phyloP scores from a whole-genome alignment of 768 basidiomycete genomes.

The Amanita jacksonii region DNA sequence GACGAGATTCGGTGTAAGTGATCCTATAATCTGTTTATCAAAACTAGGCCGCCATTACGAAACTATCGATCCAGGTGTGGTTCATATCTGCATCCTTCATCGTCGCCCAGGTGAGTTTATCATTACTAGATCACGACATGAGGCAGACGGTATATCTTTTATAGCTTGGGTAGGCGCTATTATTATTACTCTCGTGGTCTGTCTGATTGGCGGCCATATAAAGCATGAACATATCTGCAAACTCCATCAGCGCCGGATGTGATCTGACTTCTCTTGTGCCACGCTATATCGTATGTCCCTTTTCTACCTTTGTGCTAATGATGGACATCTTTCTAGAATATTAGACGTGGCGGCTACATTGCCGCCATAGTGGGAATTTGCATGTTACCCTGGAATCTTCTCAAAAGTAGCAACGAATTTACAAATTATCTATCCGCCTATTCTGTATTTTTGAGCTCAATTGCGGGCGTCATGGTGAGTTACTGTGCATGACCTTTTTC shows the following conservation, averaged over 20 bases:
- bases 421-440: constrained; percentile 78
- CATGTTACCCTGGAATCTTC: constrained; percentile 72
- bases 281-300: constrained; percentile 53
- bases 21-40: background rate
- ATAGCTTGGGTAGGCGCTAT: constrained; percentile 9
- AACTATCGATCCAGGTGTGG: constrained; percentile 39
- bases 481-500: background rate
- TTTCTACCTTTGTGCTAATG: background rate
- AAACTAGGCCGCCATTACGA: too few species aligned
- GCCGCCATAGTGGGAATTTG: constrained; percentile 69
- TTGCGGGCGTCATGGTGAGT: constrained; percentile 70
- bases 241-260: constrained; percentile 76
- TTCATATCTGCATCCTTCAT: constrained; percentile 76
- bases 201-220: too few species aligned
- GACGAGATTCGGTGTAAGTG: constrained; percentile 55
- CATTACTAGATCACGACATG: background rate
- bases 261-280: constrained; percentile 74
- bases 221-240: constrained; percentile 78
- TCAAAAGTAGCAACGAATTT: constrained; percentile 66
- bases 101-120: constrained; percentile 49
- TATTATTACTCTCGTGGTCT: too few species aligned
- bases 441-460: constrained; percentile 72
- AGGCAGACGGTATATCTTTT: background rate
- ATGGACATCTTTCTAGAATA: constrained; percentile 39
- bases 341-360: constrained; percentile 77